A percentile compares a stretch with the other conserved stretches of the same genome.
These are phyloP conservation scores for Solanum gandarillasii DNA, from an alignment of 257 asterid genomes.

Conservation along the genomic window DNA sequence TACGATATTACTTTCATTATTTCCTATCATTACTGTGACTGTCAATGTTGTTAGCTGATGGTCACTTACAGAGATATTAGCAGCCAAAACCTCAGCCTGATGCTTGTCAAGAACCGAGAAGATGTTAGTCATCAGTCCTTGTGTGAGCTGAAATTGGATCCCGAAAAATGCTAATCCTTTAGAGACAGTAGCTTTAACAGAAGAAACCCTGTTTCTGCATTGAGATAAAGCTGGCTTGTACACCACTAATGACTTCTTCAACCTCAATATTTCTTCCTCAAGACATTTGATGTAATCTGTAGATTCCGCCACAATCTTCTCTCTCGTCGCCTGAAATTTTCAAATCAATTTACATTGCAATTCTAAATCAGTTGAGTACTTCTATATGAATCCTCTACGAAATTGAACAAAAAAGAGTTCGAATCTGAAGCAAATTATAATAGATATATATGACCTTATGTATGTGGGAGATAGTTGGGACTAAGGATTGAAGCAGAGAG, in stretches of 20 bases:
- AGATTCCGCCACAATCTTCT: slow-evolving; percentile 31
- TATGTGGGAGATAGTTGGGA: slow-evolving; percentile 30
- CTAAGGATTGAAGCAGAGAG: slow-evolving; percentile 42
- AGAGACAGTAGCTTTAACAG: slow-evolving; percentile 21
- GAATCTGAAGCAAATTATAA: background rate
- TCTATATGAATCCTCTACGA: background rate
- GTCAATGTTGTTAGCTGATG: slow-evolving; percentile 26
- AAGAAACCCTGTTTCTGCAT: slow-evolving; percentile 17
- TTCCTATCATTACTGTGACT: slow-evolving; percentile 28
- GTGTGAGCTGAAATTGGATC: slow-evolving; percentile 24
- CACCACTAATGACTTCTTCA: slow-evolving; percentile 27
- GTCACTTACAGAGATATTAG: slow-evolving; percentile 29
- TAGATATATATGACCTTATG: slow-evolving; percentile 24
- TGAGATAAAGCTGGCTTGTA: slow-evolving; percentile 9
- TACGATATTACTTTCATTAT: slow-evolving; percentile 10
- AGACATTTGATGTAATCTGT: slow-evolving; percentile 33
- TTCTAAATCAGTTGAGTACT: background rate
- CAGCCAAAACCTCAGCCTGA: slow-evolving; percentile 53
- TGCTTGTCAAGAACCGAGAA: slow-evolving; percentile 36
- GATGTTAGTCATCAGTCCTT: slow-evolving; percentile 25
- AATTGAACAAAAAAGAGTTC: background rate
- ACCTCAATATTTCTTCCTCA: slow-evolving; percentile 35
- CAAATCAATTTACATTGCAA: background rate
- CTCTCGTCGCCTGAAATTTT: slow-evolving; percentile 32
- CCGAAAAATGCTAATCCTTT: slow-evolving; percentile 38